Base-by-base conservation (phyloP, 345 rosid genomes). In the Dimocarpus longan region DNA sequence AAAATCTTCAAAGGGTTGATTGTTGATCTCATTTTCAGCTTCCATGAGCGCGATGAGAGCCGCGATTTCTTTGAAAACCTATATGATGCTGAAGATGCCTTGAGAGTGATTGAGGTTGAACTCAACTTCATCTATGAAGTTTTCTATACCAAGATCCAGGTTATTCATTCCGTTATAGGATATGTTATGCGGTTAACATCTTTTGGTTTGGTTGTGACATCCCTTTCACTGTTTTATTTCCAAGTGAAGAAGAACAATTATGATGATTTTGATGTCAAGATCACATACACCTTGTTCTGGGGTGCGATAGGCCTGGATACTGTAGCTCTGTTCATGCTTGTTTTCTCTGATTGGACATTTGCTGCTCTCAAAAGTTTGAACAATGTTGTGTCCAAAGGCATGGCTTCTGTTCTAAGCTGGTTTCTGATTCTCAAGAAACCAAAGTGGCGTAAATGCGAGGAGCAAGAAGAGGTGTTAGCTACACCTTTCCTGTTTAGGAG, bases 91-190 rank as follows among this genome's bases (percentile, higher is more conserved):
- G 84, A 42, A 13, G 87, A 91, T 4, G 95, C 93, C 77, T 73
- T 89, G 32, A 69, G 54, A 68, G 80, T 93, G 1, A 84, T 93
- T 4, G 91, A 89, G 66, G 78, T 88, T 2, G 98, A 93, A 74
- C 93, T 93, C 54, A 87, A 89, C 44, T 89, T 88, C 81, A 68
- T 90, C 8, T 93, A 93, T 22, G 94, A 90, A 32, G 87, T 87
- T 15, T 81, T 93, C 65, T 86, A 79, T 42, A 91, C 94, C 1
- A 91, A 93, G 79, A 87, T 81, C 0, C 69, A 71, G 1, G 90
- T 87, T 63, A 83, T 89, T 13, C 93, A 87, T 21, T 82, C 91
- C 0, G 0, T 0, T 1, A 0, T 0, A 5, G 92, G 94, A 22
- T 66, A 66, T 62, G 2, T 86, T 32, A 86, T 67, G 22, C 85